Conservation (phyloP, 2,329 filamentous ascomycete genomes). For the Parastagonospora nodorum region DNA sequence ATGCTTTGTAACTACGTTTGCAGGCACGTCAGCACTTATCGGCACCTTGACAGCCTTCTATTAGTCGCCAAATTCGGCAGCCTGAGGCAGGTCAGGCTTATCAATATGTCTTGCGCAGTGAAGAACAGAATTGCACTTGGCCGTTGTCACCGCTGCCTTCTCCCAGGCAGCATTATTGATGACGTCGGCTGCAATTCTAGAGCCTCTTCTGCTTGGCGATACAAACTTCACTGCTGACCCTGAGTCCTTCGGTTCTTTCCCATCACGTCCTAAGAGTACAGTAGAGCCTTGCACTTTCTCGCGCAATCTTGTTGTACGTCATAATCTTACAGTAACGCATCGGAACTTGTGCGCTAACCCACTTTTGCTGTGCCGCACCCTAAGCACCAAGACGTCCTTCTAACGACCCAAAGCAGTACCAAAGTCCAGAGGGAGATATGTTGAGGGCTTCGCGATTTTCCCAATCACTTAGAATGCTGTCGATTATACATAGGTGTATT, state of each 20-base stretch:
- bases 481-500: neutral
- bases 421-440: no score
- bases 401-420: no score
- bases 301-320: no score
- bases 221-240: neutral
- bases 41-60: slow-evolving; percentile 19
- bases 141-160: slow-evolving; percentile 10
- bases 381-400: no score
- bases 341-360: no score
- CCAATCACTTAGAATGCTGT: no score
- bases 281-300: no score
- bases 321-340: no score
- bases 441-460: no score
- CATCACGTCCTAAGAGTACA: neutral
- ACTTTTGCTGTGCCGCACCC: no score
- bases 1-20: neutral
- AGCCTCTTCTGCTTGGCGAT: neutral
- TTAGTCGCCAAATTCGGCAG: slow-evolving; percentile 15
- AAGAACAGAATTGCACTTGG: slow-evolving; percentile 23
- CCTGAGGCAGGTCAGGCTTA: slow-evolving; percentile 4
- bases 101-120: slow-evolving; percentile 20
- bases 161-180: slow-evolving; percentile 14
- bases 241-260: slow-evolving; percentile 38
- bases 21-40: neutral
- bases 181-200: slow-evolving; percentile 11